Conservation (phyloP, 768 basidiomycete species). For the Amanita subjunquillea region DNA sequence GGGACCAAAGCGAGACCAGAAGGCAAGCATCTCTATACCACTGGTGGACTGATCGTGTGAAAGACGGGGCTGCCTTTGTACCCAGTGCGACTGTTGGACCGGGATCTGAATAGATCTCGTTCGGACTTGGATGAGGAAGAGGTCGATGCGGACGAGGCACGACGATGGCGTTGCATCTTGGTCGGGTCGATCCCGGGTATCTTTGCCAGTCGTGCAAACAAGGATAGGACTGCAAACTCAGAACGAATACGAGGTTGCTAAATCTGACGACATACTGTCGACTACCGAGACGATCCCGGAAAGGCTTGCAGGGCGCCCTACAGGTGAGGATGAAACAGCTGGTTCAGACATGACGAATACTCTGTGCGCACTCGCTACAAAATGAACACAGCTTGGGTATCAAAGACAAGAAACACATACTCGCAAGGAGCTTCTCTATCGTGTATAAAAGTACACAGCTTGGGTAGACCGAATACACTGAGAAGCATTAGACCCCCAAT, state of each 20-base stretch:
- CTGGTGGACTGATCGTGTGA: constrained; percentile 19
- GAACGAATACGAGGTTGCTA: neutral
- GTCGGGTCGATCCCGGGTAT: constrained; percentile 69
- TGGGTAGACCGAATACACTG: constrained; percentile 69
- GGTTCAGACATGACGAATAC: constrained; percentile 69
- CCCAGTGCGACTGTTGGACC: constrained; percentile 31
- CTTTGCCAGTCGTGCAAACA: constrained; percentile 69
- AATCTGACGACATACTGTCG: constrained; percentile 44
- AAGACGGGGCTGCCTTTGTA: constrained; percentile 23
- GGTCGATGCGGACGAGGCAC: constrained; percentile 58
- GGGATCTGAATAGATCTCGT: constrained; percentile 22
- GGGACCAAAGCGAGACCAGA: neutral
- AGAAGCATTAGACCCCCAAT: neutral
- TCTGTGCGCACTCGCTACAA: constrained; percentile 64
- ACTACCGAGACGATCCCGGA: constrained; percentile 77
- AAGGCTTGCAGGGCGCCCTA: constrained; percentile 28
- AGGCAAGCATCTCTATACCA: neutral
- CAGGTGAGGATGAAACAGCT: constrained; percentile 35
- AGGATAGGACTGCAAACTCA: constrained; percentile 50
- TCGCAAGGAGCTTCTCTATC: constrained; percentile 74
- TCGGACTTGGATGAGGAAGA: constrained; percentile 33
- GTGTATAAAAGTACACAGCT: constrained; percentile 57
- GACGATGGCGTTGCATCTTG: constrained; percentile 68
- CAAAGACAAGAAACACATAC: constrained; percentile 32
- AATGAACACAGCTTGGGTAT: constrained; percentile 3